Evolutionary conservation across 2,329 filamentous ascomycete species (phyloP).

Genomic region (Arthrobotrys pseudoclavata): DNA sequence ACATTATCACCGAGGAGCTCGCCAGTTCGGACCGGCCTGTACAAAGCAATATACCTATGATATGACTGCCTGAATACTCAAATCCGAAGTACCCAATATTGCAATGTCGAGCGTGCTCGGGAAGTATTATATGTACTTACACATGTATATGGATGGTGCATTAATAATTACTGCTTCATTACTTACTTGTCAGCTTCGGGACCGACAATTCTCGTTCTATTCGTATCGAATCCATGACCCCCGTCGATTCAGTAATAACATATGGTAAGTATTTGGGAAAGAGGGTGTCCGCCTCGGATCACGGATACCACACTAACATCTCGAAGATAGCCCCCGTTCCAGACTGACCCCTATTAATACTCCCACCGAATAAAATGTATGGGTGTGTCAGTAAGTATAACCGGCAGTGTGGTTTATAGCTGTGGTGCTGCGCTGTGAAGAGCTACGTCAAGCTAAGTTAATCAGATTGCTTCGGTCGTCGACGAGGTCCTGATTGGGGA

Average conservation of each 20-base stretch:
- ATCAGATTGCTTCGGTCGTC: constrained; percentile 7
- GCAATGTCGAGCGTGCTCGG: too few species aligned
- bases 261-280: neutral
- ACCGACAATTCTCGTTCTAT: neutral
- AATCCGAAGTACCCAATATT: neutral
- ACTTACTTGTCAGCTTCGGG: neutral
- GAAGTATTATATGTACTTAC: too few species aligned
- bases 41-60: neutral
- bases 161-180: neutral
- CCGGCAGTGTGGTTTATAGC: neutral
- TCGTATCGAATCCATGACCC: neutral
- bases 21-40: constrained; percentile 5
- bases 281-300: neutral
- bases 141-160: too few species aligned
- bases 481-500: constrained; percentile 8
- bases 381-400: too few species aligned
- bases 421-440: neutral
- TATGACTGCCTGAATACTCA: neutral
- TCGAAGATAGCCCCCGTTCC: neutral
- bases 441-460: neutral
- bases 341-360: too few species aligned
- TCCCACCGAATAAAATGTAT: too few species aligned
- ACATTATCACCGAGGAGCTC: neutral
- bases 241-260: neutral
- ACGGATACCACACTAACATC: neutral